Evolutionary conservation across 352 stramenopile genomes (phyloP).

Genomic region (Phytophthora lateralis): DNA sequence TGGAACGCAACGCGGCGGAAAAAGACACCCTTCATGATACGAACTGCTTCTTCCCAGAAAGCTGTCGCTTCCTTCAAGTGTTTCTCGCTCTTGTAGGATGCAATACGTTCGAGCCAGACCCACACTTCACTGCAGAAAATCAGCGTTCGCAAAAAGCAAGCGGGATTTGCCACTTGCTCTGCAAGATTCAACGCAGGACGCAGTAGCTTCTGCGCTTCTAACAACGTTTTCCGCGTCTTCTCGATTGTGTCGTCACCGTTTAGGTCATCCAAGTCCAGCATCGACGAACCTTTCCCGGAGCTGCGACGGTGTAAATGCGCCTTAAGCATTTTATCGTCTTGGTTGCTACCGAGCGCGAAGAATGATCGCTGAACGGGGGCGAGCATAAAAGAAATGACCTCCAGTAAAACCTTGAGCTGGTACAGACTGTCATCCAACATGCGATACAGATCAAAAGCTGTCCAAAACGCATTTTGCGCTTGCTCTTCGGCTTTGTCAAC

Average conservation of each 20-base stretch:
- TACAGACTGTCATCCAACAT: constrained; percentile 72
- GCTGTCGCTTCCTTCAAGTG: constrained; percentile 75
- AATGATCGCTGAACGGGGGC: constrained; percentile 73
- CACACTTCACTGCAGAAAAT: constrained; percentile 75
- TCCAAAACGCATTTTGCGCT: constrained; percentile 61
- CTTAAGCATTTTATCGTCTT: constrained; percentile 73
- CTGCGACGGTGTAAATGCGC: constrained; percentile 37
- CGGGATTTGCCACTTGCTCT: constrained; percentile 68
- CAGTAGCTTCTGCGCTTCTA: constrained; percentile 73
- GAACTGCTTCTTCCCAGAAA: constrained; percentile 83
- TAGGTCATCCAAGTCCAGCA: constrained; percentile 30
- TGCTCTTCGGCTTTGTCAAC: constrained; percentile 57
- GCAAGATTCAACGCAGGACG: constrained; percentile 64
- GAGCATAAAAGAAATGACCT: constrained; percentile 68
- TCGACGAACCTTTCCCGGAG: constrained; percentile 31
- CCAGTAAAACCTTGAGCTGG: constrained; percentile 78
- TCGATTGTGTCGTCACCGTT: constrained; percentile 62
- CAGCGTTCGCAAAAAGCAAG: constrained; percentile 60
- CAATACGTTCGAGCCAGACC: constrained; percentile 78
- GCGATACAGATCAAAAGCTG: constrained; percentile 73
- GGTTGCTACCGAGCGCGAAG: constrained; percentile 70
- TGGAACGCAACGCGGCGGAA: constrained; percentile 80
- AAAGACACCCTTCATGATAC: constrained; percentile 78
- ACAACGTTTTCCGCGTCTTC: constrained; percentile 58
- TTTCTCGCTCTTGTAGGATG: constrained; percentile 79